phyloP scores from a whole-genome alignment of 441 rosid genomes.

The Adansonia gregorii region DNA sequence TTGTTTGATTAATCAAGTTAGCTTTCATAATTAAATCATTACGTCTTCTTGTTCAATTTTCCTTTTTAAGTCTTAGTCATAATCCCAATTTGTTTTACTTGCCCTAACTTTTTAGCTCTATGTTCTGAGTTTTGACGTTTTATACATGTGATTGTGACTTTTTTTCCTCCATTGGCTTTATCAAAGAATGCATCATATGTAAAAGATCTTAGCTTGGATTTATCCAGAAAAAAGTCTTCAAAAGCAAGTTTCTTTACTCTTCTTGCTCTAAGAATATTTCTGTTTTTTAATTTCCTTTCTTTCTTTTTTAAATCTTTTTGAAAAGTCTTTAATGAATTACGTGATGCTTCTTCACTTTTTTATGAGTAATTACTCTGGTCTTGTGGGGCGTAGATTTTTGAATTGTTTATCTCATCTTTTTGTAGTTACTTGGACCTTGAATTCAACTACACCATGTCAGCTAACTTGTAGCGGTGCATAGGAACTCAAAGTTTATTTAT shows the following conservation, averaged over 20 bases:
- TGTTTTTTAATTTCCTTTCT: neutral
- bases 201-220: conserved; percentile 27
- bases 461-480: conserved; percentile 7
- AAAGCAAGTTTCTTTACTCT: conserved; percentile 20
- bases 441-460: conserved; percentile 12
- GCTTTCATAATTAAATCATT: neutral
- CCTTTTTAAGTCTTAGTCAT: neutral
- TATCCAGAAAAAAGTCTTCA: conserved; percentile 25
- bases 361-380: neutral
- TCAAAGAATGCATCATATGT: conserved; percentile 28
- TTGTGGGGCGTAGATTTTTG: conserved; percentile 18
- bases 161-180: conserved; percentile 13
- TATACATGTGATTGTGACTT: conserved; percentile 11
- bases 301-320: conserved; percentile 6
- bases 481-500: neutral
- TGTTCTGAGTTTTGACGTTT: neutral
- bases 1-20: neutral
- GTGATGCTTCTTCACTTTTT: conserved; percentile 21
- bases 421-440: conserved; percentile 15
- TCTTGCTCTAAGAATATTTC: conserved; percentile 27
- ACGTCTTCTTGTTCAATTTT: neutral
- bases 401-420: conserved; percentile 32
- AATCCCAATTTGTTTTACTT: neutral
- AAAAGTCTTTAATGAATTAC: conserved; percentile 25
- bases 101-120: neutral